These are phyloP conservation scores for Camellia sinensis DNA, from an alignment of 148 eudicot species.

Conservation along the genomic window DNA sequence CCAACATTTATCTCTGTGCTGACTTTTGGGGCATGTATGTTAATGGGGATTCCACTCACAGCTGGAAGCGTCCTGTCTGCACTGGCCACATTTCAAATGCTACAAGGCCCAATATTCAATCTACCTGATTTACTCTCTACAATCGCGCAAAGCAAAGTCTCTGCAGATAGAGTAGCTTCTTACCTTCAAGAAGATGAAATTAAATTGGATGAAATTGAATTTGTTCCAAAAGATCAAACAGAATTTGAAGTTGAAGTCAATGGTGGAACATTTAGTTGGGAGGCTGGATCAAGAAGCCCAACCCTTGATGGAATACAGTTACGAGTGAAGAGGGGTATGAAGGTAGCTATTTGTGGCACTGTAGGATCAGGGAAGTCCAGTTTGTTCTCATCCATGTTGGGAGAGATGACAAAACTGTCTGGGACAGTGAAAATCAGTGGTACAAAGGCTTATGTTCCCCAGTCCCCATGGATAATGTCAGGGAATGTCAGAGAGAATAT, in stretches of 20 bases:
- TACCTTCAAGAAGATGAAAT: conserved; percentile 75
- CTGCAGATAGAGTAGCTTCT: conserved; percentile 64
- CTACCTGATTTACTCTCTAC: conserved; percentile 71
- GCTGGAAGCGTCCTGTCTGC: conserved; percentile 81
- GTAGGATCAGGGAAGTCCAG: conserved; percentile 93
- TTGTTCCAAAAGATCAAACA: conserved; percentile 38
- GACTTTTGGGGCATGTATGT: conserved; percentile 68
- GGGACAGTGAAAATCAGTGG: conserved; percentile 68
- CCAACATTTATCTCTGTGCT: conserved; percentile 71
- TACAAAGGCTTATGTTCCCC: conserved; percentile 82
- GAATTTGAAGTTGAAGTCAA: conserved; percentile 49
- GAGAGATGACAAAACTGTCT: conserved; percentile 62
- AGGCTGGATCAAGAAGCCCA: conserved; percentile 31
- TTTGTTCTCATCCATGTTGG: conserved; percentile 63
- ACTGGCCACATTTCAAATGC: conserved; percentile 77
- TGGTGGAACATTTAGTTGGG: conserved; percentile 63
- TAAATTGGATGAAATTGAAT: conserved; percentile 49
- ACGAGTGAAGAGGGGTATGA: conserved; percentile 59
- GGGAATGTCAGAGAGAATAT: conserved; percentile 77
- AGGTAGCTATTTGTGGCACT: conserved; percentile 87
- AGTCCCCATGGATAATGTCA: conserved; percentile 84
- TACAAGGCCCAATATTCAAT: conserved; percentile 83
- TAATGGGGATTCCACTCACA: conserved; percentile 77
- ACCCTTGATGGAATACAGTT: conserved; percentile 55
- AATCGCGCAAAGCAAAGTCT: conserved; percentile 79